Conservation (phyloP, 805 yeast genomes). For the Lachancea fermentati region DNA sequence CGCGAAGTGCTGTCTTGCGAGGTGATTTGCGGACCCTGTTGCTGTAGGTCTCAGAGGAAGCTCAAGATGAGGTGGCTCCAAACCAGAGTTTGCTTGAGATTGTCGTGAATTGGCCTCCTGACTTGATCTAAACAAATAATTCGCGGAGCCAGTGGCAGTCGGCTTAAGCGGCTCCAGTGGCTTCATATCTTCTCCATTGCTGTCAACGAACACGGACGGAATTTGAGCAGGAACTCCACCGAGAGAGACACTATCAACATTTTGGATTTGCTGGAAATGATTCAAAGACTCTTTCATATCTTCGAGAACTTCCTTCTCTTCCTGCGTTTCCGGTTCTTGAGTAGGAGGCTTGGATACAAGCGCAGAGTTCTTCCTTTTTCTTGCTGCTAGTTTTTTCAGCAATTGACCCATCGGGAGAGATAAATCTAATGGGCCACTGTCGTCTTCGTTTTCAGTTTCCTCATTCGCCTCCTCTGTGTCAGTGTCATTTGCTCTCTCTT, state of each 20-base stretch:
- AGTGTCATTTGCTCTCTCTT: conserved; percentile 14
- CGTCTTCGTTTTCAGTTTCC: conserved; percentile 13
- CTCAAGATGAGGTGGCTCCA: conserved; percentile 18
- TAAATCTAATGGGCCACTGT: conserved; percentile 41
- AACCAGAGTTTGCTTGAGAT: conserved; percentile 2
- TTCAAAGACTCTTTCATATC: conserved; percentile 72
- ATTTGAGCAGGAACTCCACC: conserved; percentile 62
- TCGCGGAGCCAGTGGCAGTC: conserved; percentile 33
- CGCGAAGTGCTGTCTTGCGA: conserved; percentile 17
- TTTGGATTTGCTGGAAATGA: conserved; percentile 64
- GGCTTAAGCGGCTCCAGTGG: conserved; percentile 30
- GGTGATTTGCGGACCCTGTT: conserved; percentile 33
- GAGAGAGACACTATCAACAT: conserved; percentile 70
- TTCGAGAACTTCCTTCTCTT: conserved; percentile 64
- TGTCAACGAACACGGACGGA: conserved; percentile 35
- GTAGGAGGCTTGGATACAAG: conserved; percentile 29
- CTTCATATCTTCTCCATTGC: not conserved
- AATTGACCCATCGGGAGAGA: conserved; percentile 76
- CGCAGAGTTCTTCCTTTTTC: conserved; percentile 19
- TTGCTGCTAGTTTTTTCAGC: conserved; percentile 39
- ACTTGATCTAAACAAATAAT: conserved; percentile 23
- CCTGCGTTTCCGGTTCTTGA: conserved; percentile 40
- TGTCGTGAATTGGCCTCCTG: not conserved
- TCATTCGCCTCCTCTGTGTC: conserved; percentile 7
- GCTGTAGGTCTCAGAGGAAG: conserved; percentile 31